Conservation (phyloP, 1,139 yeast genomes). For the Taiozyma onychis region DNA sequence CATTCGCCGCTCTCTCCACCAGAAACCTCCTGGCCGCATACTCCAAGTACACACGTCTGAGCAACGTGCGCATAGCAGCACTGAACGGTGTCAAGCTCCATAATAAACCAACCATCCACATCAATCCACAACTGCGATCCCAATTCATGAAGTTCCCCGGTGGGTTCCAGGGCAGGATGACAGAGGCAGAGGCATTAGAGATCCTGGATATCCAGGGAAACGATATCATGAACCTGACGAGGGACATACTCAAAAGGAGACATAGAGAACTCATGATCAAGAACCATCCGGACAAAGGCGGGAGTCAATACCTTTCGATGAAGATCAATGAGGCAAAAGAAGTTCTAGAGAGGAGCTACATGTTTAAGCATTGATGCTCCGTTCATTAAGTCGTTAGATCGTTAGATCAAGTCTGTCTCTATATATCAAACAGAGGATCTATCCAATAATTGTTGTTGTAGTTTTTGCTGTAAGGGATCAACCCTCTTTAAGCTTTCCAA, state of each 20-base stretch:
- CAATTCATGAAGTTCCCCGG: slow-evolving; percentile 39
- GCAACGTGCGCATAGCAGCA: slow-evolving; percentile 52
- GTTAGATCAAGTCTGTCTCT: neutral
- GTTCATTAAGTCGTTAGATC: neutral
- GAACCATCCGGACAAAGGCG: slow-evolving; percentile 77
- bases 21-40: slow-evolving; percentile 45
- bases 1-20: slow-evolving; percentile 44
- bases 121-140: slow-evolving; percentile 21
- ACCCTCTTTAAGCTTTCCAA: slow-evolving; percentile 3
- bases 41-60: slow-evolving; percentile 36
- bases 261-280: slow-evolving; percentile 61
- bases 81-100: slow-evolving; percentile 33
- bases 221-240: slow-evolving; percentile 43
- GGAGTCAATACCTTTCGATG: slow-evolving; percentile 64
- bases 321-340: slow-evolving; percentile 76
- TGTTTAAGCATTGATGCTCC: slow-evolving; percentile 14
- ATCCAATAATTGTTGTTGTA: slow-evolving; percentile 3
- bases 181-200: slow-evolving; percentile 54
- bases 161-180: slow-evolving; percentile 50
- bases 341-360: slow-evolving; percentile 50
- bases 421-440: neutral
- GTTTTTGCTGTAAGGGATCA: slow-evolving; percentile 7
- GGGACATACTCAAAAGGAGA: slow-evolving; percentile 40
- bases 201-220: slow-evolving; percentile 48
- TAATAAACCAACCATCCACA: slow-evolving; percentile 5